Percentiles rank a stretch among this genome's conserved stretches.
These are phyloP conservation scores for Lentinus tigrinus DNA, from an alignment of 768 basidiomycete genomes.

Conservation along the genomic window DNA sequence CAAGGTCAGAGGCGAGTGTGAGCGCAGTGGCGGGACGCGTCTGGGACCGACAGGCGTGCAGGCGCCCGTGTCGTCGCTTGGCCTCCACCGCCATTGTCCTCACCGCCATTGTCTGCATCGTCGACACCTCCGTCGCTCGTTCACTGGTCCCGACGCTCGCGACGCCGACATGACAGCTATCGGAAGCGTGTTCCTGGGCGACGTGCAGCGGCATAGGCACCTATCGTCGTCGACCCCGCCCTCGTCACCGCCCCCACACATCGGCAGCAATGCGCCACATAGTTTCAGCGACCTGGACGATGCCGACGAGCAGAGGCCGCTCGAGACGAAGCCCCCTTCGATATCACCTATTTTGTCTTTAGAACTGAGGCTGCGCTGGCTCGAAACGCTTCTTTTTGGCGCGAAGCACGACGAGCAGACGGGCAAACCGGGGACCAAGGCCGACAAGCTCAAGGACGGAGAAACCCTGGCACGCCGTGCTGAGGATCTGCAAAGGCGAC, in stretches of 20 bases:
- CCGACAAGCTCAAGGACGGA: conserved; percentile 41
- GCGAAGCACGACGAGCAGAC: conserved; percentile 48
- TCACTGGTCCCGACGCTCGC: not conserved
- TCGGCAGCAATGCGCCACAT: conserved; percentile 10
- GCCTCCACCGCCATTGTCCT: conserved; percentile 2
- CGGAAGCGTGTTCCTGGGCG: conserved; percentile 82
- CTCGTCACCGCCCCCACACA: conserved; percentile 39
- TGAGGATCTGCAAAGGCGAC: conserved; percentile 55
- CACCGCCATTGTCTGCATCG: conserved; percentile 1
- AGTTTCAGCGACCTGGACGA: conserved; percentile 18
- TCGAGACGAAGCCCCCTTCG: conserved; percentile 26
- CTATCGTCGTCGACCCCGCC: conserved; percentile 54
- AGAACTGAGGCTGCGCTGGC: conserved; percentile 74
- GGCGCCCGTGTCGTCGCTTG: conserved; percentile 4
- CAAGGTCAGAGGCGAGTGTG: conserved; percentile 2
- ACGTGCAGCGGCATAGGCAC: conserved; percentile 64
- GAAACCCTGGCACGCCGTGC: conserved; percentile 60
- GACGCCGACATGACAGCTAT: conserved; percentile 47
- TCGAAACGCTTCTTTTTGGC: conserved; percentile 75
- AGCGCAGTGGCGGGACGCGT: conserved; percentile 10
- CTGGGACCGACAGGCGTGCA: conserved; percentile 4
- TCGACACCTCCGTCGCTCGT: not conserved
- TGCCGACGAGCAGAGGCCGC: conserved; percentile 2
- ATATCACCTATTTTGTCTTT: conserved; percentile 71
- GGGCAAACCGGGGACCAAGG: conserved; percentile 29